Evolutionary conservation across 495 filamentous ascomycete species (phyloP).

Genomic region (Apiosordaria backusii): DNA sequence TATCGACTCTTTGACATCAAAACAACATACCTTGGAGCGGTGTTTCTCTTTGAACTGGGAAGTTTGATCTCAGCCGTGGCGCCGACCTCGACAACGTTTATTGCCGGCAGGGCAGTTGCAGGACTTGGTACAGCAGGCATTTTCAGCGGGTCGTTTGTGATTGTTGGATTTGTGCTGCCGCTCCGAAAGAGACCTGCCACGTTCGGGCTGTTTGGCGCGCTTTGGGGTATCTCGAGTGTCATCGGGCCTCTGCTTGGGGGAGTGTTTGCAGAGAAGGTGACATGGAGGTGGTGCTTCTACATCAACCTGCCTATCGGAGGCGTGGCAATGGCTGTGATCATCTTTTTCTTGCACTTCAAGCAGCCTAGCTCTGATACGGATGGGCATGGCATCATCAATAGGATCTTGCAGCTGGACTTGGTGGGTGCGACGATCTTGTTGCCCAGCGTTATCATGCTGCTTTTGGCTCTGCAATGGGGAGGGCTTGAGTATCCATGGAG

Average conservation of each 20-base stretch:
- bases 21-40: conserved; percentile 34
- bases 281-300: conserved; percentile 50
- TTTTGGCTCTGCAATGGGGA: neutral
- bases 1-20: conserved; percentile 49
- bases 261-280: conserved; percentile 41
- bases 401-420: neutral
- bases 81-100: conserved; percentile 41
- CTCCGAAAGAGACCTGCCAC: conserved; percentile 37
- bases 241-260: conserved; percentile 53
- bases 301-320: conserved; percentile 33
- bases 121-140: conserved; percentile 46
- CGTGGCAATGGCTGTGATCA: neutral
- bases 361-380: neutral
- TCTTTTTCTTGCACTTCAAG: neutral
- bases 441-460: neutral
- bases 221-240: conserved; percentile 65
- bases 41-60: conserved; percentile 44
- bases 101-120: conserved; percentile 47
- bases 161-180: conserved; percentile 39
- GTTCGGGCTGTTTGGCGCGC: conserved; percentile 32
- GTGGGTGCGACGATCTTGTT: neutral
- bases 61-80: conserved; percentile 45
- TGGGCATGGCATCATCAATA: neutral
- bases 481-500: neutral
- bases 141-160: conserved; percentile 49